Base-by-base conservation (phyloP, 169 alveolate genomes). In the Hepatocystis sp. region DNA sequence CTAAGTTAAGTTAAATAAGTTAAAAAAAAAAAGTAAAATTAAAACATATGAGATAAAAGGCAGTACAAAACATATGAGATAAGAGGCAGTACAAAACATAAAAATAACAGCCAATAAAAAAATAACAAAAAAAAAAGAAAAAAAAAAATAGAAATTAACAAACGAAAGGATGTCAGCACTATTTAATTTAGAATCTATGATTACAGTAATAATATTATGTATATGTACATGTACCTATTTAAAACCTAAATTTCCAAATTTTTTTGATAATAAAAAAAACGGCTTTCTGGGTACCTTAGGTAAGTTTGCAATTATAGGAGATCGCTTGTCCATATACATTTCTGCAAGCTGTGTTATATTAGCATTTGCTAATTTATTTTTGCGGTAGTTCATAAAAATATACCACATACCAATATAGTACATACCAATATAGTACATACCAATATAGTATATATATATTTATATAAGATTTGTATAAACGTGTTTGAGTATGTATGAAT, bases 231-330 rank as follows among this genome's bases (percentile, higher is more conserved):
- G 99, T 78, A 93, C 98, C 11, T 97, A 97, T 65, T 71, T 97
- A 49, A 91, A 97, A 64, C 95, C 97, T 23, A 86, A 90, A 51
- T 94, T 96, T 44, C 99, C 99, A 10, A 84, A 90, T 17, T 84
- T 94, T 42, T 90, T 97, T 27, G 94, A 97, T 88, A 90, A 95
- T 56, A 91, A 92, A 47, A 94, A 95, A 27, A 84, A 92, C 39
- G 99, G 99, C 3, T 97, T 96, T 86, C 67, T 92, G 34, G 99
- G 99, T 28, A 78, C 97, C 21, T 85, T 97, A 64, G 98, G 99
- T 25, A 95, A 95, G 84, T 92, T 96, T 66, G 99, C 99, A 40
- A 98, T 97, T 8, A 94, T 97, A 17, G 99, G 99, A 0, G 99
- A 97, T 85, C 91, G 99, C 32, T 94, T 97, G 42, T 94, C 98